These are phyloP conservation scores for Verticillium zaregamsianum DNA, from an alignment of 2,329 filamentous ascomycete species.

Conservation along the genomic window DNA sequence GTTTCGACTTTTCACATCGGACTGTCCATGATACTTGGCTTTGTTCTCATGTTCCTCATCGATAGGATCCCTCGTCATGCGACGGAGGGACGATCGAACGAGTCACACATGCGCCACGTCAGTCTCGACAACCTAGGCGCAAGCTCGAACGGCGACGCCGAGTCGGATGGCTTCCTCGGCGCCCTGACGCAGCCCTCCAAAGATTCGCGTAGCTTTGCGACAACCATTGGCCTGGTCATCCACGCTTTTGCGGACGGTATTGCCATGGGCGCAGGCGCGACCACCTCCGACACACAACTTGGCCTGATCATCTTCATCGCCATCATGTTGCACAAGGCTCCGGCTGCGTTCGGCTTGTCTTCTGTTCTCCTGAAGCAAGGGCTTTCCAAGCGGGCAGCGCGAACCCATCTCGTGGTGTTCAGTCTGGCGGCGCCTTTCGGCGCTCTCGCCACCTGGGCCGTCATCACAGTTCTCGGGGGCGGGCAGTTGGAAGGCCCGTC, in stretches of 20 bases:
- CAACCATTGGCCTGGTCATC: constrained; percentile 91
- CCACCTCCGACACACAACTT: constrained; percentile 67
- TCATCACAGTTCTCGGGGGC: constrained; percentile 70
- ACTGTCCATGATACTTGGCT: constrained; percentile 79
- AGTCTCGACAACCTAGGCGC: constrained; percentile 76
- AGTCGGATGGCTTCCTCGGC: constrained; percentile 55
- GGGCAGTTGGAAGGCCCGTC: constrained; percentile 52
- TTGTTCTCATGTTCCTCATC: constrained; percentile 95
- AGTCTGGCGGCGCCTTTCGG: constrained; percentile 86
- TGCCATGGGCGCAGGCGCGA: constrained; percentile 86
- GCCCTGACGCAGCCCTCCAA: constrained; percentile 54
- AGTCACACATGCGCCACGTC: constrained; percentile 74
- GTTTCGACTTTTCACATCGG: constrained; percentile 76
- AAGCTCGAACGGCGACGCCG: constrained; percentile 40
- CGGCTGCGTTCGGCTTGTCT: constrained; percentile 90
- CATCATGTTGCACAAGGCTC: constrained; percentile 96
- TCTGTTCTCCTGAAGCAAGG: constrained; percentile 88
- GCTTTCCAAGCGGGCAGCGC: constrained; percentile 76
- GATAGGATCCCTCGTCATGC: constrained; percentile 78
- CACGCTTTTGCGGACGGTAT: constrained; percentile 95
- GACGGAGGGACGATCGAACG: constrained; percentile 57
- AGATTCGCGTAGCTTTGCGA: constrained; percentile 65
- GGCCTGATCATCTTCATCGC: constrained; percentile 92
- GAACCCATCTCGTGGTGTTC: constrained; percentile 84
- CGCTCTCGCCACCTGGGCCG: constrained; percentile 75